Conservation (phyloP, 2,329 filamentous ascomycete genomes). For the Colletotrichum euphorbiae region DNA sequence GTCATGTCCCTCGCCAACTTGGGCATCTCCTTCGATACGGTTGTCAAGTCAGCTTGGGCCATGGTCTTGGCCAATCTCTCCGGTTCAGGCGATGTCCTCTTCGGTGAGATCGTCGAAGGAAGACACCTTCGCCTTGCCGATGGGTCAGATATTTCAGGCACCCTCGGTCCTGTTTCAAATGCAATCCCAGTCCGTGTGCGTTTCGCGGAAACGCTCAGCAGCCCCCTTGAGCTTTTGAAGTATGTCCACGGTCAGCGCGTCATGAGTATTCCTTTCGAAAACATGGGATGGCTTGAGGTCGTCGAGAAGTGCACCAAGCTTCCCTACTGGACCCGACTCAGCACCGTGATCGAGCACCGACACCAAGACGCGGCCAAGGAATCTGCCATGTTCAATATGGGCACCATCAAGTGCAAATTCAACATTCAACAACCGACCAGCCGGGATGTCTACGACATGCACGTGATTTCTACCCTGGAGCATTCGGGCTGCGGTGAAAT, state of each 20-base stretch:
- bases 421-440: conserved; percentile 53
- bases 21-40: conserved; percentile 61
- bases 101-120: conserved; percentile 65
- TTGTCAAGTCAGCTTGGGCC: conserved; percentile 70
- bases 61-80: conserved; percentile 64
- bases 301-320: conserved; percentile 65
- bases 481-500: conserved; percentile 53
- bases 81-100: conserved; percentile 63
- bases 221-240: conserved; percentile 62
- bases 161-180: conserved; percentile 61
- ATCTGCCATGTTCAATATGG: conserved; percentile 56
- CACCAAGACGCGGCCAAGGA: conserved; percentile 55
- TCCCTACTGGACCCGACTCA: conserved; percentile 65
- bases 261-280: conserved; percentile 61
- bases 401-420: conserved; percentile 58
- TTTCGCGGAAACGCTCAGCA: conserved; percentile 56
- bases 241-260: conserved; percentile 62
- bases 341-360: conserved; percentile 66
- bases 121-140: conserved; percentile 56
- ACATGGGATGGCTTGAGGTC: conserved; percentile 63
- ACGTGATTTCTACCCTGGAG: conserved; percentile 56
- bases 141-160: conserved; percentile 66
- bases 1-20: conserved; percentile 56
- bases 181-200: conserved; percentile 61
- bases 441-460: conserved; percentile 58